Percentiles rank a stretch among this genome's conserved stretches.
Evolutionary conservation across 192 early-diverging fungal species (phyloP).

Genomic region (Entomortierella chlamydospora): DNA sequence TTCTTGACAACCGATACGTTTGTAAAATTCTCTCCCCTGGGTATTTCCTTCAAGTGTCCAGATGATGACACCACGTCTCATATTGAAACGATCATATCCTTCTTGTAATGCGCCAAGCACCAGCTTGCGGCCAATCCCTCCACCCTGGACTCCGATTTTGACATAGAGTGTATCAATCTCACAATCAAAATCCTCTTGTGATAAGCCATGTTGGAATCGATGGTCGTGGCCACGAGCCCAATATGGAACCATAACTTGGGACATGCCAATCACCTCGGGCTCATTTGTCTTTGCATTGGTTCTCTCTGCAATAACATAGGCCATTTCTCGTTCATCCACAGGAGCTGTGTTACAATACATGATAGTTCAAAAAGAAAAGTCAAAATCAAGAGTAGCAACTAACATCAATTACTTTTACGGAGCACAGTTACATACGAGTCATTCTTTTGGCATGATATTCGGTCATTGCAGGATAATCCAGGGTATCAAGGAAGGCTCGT

Average conservation of each 20-base stretch:
- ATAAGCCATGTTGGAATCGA: conserved; percentile 32
- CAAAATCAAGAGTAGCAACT: no score
- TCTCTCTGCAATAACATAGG: conserved; percentile 41
- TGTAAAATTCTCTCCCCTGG: conserved; percentile 35
- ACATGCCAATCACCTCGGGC: conserved; percentile 38
- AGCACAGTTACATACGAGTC: conserved; percentile 43
- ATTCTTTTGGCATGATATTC: conserved; percentile 18
- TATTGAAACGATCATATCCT: conserved; percentile 38
- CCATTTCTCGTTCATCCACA: conserved; percentile 32
- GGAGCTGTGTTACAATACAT: conserved; percentile 12
- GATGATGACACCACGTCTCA: conserved; percentile 39
- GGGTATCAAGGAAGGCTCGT: conserved; percentile 18
- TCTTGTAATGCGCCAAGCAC: conserved; percentile 39
- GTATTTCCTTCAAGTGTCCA: conserved; percentile 39
- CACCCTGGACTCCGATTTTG: conserved; percentile 45
- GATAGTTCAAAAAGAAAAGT: neutral
- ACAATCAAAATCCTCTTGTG: conserved; percentile 36
- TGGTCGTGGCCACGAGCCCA: conserved; percentile 46
- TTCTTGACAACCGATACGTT: conserved; percentile 35
- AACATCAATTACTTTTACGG: no score
- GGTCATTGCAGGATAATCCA: conserved; percentile 20
- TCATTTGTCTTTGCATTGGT: conserved; percentile 3
- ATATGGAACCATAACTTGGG: conserved; percentile 32
- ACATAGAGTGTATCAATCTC: conserved; percentile 54
- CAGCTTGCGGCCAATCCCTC: conserved; percentile 43